Conservation (phyloP, 2,329 filamentous ascomycete genomes). For the Apiospora malaysiana region DNA sequence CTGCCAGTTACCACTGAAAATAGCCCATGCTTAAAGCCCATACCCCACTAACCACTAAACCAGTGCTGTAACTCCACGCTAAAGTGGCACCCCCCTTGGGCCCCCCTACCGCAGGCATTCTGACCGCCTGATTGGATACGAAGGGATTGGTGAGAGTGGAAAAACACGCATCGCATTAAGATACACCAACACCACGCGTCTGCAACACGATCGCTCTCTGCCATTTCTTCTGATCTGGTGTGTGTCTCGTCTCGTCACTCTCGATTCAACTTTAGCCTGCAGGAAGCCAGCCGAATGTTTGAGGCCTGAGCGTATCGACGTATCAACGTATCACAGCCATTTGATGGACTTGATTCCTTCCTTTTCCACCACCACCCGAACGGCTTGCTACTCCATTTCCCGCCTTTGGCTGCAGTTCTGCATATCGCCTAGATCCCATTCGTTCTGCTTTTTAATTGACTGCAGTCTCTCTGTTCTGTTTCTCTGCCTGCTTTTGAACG, state of each 20-base stretch:
- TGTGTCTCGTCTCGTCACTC: neutral
- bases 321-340: conserved; percentile 26
- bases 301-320: conserved; percentile 31
- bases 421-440: neutral
- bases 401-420: conserved; percentile 17
- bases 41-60: neutral
- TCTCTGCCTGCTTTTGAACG: conserved; percentile 32
- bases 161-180: conserved; percentile 25
- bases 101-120: conserved; percentile 5
- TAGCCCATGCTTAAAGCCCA: too few species aligned
- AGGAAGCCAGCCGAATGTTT: conserved; percentile 29
- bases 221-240: conserved; percentile 1
- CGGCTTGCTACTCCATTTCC: conserved; percentile 28
- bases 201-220: conserved; percentile 32
- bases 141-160: conserved; percentile 27
- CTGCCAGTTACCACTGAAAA: neutral
- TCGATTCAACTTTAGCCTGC: conserved; percentile 21
- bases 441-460: conserved; percentile 19
- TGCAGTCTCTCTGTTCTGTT: neutral
- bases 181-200: conserved; percentile 41
- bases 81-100: conserved; percentile 7
- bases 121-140: conserved; percentile 23
- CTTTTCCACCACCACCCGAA: conserved; percentile 22
- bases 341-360: conserved; percentile 25
- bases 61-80: conserved; percentile 8